These are phyloP conservation scores for Heritiera littoralis DNA, from an alignment of 345 rosid species.

Conservation along the genomic window DNA sequence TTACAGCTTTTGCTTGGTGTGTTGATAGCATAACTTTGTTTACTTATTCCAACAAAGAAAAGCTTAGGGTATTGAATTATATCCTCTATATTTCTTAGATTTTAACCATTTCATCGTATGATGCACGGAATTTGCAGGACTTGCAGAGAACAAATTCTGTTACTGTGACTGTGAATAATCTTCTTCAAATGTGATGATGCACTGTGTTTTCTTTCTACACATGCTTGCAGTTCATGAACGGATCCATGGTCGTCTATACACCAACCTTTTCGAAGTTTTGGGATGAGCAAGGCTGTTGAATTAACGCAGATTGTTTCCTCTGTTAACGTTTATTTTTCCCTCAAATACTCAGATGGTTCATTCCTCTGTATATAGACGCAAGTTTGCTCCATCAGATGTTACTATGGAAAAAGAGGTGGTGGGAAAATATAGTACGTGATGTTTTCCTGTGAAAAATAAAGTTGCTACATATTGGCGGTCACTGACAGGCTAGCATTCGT, in stretches of 20 bases:
- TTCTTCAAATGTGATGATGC: slow-evolving; percentile 79
- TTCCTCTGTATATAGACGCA: slow-evolving; percentile 37
- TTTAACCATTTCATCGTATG: neutral
- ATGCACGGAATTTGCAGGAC: slow-evolving; percentile 61
- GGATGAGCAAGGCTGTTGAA: slow-evolving; percentile 24
- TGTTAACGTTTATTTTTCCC: slow-evolving; percentile 21
- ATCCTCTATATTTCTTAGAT: neutral
- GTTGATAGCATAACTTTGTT: neutral
- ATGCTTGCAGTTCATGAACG: neutral
- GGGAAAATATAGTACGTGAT: slow-evolving; percentile 26
- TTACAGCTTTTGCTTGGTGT: neutral
- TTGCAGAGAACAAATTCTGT: slow-evolving; percentile 94
- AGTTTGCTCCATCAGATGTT: slow-evolving; percentile 27
- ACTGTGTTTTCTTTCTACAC: slow-evolving; percentile 2
- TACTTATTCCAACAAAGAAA: neutral
- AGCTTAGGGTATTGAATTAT: neutral
- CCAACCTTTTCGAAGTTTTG: slow-evolving; percentile 31
- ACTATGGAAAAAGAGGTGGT: slow-evolving; percentile 32
- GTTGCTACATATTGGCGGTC: neutral
- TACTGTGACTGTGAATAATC: slow-evolving; percentile 91
- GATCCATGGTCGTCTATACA: slow-evolving; percentile 7
- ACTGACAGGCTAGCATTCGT: neutral
- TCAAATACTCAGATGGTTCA: slow-evolving; percentile 30
- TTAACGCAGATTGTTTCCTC: slow-evolving; percentile 21
- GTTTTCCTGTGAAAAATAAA: slow-evolving; percentile 35